These are phyloP conservation scores for Amaranthus cruentus DNA, from an alignment of 148 eudicot species.

Conservation along the genomic window DNA sequence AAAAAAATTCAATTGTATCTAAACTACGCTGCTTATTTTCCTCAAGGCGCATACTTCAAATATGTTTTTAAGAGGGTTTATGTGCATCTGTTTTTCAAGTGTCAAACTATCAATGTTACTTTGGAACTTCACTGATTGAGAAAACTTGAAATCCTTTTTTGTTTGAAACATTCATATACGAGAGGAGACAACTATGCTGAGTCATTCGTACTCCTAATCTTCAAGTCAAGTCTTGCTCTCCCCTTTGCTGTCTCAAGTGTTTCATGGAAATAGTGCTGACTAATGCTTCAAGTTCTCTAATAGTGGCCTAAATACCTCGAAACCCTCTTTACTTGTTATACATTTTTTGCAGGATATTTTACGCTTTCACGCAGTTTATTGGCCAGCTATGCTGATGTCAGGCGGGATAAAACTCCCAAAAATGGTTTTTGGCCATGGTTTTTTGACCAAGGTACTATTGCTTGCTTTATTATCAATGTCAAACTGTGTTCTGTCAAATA, in stretches of 20 bases:
- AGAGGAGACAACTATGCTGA: no score
- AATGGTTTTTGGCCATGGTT: conserved; percentile 98
- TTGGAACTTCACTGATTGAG: no score
- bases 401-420: conserved; percentile 80
- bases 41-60: no score
- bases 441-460: conserved; percentile 87
- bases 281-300: background rate
- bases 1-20: no score
- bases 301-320: conserved; percentile 2
- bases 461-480: background rate
- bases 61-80: no score
- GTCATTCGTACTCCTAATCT: background rate
- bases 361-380: conserved; percentile 98
- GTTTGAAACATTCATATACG: no score
- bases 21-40: no score
- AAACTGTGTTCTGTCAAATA: background rate
- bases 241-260: background rate
- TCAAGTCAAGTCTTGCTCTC: background rate
- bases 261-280: background rate
- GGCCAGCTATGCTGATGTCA: conserved; percentile 99
- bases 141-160: no score
- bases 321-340: background rate
- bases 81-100: no score
- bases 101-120: no score
- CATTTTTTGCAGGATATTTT: conserved; percentile 73